Conservation (phyloP, 768 basidiomycete species). For the Termitomyces sp. region DNA sequence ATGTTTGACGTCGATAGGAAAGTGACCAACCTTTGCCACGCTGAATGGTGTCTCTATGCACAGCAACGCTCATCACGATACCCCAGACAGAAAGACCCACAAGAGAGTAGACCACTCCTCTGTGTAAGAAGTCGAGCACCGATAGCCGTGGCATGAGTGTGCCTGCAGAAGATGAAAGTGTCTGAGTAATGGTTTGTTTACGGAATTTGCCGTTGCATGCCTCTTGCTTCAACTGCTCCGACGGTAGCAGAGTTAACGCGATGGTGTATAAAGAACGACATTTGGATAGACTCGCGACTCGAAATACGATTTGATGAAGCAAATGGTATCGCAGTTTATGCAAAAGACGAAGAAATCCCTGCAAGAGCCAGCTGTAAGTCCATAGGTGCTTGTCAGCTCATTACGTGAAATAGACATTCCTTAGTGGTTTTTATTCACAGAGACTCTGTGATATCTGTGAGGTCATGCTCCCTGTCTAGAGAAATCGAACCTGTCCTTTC, state of each 20-base stretch:
- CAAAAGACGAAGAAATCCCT: conserved; percentile 26
- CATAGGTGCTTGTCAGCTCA: conserved; percentile 1
- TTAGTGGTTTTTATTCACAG: conserved; percentile 67
- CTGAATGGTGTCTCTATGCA: conserved; percentile 50
- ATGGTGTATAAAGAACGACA: conserved; percentile 45
- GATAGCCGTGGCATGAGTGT: conserved; percentile 21
- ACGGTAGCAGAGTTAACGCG: conserved; percentile 28
- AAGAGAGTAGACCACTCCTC: conserved; percentile 49
- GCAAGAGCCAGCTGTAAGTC: conserved; percentile 32
- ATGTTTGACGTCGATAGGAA: background rate
- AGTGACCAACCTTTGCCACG: conserved; percentile 46
- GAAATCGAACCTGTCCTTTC: conserved; percentile 40
- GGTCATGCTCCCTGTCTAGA: conserved; percentile 44
- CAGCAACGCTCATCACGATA: conserved; percentile 43
- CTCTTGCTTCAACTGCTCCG: conserved; percentile 3
- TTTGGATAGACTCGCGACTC: conserved; percentile 44
- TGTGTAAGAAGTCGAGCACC: conserved; percentile 44
- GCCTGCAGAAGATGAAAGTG: background rate
- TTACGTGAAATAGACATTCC: background rate
- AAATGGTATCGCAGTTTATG: conserved; percentile 31
- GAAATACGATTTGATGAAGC: conserved; percentile 24
- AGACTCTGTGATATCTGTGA: conserved; percentile 54
- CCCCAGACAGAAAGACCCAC: conserved; percentile 49
- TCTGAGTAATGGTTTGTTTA: background rate
- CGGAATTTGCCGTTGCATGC: conserved; percentile 3